phyloP scores from a whole-genome alignment of 164 flowering plant species.

The Liriodendron chinense region DNA sequence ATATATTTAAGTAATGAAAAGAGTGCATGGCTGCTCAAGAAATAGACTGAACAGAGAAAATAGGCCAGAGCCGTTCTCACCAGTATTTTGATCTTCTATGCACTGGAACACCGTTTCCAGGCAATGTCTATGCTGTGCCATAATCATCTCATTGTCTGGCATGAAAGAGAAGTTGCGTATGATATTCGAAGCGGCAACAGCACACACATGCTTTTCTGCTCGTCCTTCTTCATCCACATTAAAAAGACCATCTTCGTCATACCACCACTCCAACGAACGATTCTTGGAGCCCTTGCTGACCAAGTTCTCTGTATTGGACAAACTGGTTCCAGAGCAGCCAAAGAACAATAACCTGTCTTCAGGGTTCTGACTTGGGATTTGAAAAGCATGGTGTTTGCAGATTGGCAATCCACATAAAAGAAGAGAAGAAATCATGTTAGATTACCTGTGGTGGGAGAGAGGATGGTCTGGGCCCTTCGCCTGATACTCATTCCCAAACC shows the following conservation, averaged over 20 bases:
- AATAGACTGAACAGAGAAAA: background rate
- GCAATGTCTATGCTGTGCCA: conserved; percentile 87
- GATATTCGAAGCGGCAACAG: conserved; percentile 94
- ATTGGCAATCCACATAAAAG: background rate
- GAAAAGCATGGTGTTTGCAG: background rate
- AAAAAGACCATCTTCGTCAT: conserved; percentile 87
- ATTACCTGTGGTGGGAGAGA: conserved; percentile 42
- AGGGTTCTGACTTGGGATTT: background rate
- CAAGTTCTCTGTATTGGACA: conserved; percentile 40
- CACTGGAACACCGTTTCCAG: conserved; percentile 82
- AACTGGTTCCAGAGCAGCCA: conserved; percentile 42
- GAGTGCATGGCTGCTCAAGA: background rate
- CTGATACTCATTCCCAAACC: conserved; percentile 80
- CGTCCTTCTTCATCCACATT: conserved; percentile 92
- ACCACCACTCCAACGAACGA: conserved; percentile 73
- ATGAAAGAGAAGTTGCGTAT: conserved; percentile 96
- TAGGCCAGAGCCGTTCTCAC: conserved; percentile 23
- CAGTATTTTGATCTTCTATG: conserved; percentile 64
- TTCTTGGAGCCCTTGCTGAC: conserved; percentile 31
- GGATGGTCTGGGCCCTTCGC: conserved; percentile 42
- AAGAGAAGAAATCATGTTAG: background rate
- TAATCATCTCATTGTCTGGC: conserved; percentile 81
- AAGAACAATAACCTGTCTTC: background rate
- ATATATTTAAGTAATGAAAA: background rate
- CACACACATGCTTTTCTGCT: conserved; percentile 90